These are phyloP conservation scores for Dissophora globulifera DNA, from an alignment of 192 early-diverging fungal genomes.

Conservation along the genomic window DNA sequence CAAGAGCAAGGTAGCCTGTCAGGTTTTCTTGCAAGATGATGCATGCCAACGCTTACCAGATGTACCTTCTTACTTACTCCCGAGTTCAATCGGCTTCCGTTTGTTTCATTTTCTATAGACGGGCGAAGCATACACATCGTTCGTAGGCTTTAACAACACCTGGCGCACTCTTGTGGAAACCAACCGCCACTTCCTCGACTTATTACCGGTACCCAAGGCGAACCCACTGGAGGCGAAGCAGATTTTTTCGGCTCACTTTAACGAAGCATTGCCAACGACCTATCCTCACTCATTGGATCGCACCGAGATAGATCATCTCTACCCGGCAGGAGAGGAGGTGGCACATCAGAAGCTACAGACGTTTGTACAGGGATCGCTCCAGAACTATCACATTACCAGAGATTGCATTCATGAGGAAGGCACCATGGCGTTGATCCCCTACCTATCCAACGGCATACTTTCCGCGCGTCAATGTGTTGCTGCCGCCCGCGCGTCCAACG, in stretches of 20 bases:
- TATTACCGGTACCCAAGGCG: conserved; percentile 7
- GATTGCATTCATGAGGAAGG: conserved; percentile 54
- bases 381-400: conserved; percentile 57
- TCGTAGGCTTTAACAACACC: conserved; percentile 57
- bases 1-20: conserved; percentile 63
- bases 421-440: conserved; percentile 55
- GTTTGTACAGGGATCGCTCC: conserved; percentile 49
- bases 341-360: conserved; percentile 53
- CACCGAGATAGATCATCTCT: conserved; percentile 34
- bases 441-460: conserved; percentile 64
- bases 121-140: conserved; percentile 47
- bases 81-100: too few species aligned
- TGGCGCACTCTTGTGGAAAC: conserved; percentile 55
- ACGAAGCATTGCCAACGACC: not conserved
- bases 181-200: conserved; percentile 14
- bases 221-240: conserved; percentile 29
- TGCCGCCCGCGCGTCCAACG: conserved; percentile 59
- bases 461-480: conserved; percentile 62
- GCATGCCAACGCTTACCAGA: too few species aligned
- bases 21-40: too few species aligned
- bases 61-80: too few species aligned
- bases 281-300: conserved; percentile 20
- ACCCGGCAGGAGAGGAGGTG: conserved; percentile 64
- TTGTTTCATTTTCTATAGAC: conserved; percentile 16
- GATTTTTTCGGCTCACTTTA: conserved; percentile 33